Evolutionary conservation across 768 basidiomycete genomes (phyloP).

Genomic region (Kwoniella dejecticola): DNA sequence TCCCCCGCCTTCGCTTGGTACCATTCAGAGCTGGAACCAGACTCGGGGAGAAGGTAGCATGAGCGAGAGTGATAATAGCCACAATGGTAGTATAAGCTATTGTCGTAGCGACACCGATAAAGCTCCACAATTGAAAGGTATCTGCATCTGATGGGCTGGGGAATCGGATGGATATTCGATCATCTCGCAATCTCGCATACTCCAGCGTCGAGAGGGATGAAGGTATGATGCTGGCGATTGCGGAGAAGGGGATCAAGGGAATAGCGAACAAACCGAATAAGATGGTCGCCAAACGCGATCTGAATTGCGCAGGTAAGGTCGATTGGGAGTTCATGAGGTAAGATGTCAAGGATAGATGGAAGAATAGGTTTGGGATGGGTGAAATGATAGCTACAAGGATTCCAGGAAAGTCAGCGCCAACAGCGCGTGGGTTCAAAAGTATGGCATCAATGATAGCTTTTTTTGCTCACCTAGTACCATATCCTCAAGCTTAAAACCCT

Average conservation of each 20-base stretch:
- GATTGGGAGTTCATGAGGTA: slow-evolving; percentile 17
- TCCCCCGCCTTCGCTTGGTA: not conserved
- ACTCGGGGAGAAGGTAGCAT: too few relatives aligned
- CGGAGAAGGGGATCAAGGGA: slow-evolving; percentile 28
- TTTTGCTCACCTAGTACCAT: slow-evolving; percentile 25
- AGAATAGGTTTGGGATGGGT: slow-evolving; percentile 19
- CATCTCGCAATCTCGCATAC: not conserved
- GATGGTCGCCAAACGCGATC: not conserved
- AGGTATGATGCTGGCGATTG: slow-evolving; percentile 21
- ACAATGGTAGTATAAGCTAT: not conserved
- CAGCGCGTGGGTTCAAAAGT: not conserved
- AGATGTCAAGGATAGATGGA: slow-evolving; percentile 15
- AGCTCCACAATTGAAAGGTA: not conserved
- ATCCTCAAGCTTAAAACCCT: slow-evolving; percentile 14
- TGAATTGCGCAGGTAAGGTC: slow-evolving; percentile 5
- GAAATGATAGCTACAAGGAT: slow-evolving; percentile 17
- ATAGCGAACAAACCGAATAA: slow-evolving; percentile 13
- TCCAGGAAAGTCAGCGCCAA: not conserved
- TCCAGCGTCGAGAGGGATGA: slow-evolving; percentile 11
- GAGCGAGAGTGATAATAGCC: not conserved
- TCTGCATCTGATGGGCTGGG: not conserved
- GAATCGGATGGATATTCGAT: not conserved
- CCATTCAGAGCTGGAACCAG: too few relatives aligned
- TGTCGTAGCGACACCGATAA: not conserved
- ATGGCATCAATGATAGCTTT: not conserved